phyloP scores from a whole-genome alignment of 345 rosid species.

The Eucalyptus regnans region DNA sequence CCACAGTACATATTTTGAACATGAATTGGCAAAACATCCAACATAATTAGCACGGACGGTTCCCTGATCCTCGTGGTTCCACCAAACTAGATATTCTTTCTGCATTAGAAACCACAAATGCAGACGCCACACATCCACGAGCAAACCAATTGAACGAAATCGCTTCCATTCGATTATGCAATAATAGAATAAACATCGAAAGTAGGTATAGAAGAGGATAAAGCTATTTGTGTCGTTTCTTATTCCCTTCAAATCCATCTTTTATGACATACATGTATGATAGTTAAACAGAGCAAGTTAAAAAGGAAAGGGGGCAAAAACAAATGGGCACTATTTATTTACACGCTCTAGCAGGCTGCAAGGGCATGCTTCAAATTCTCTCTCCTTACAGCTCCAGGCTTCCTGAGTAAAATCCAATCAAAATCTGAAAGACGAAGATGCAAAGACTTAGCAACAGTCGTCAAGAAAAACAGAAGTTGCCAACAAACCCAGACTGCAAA shows the following conservation, averaged over 20 bases:
- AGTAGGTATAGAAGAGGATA: not conserved
- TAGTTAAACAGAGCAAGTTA: conserved; percentile 2
- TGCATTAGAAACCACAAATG: not conserved
- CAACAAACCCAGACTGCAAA: not conserved
- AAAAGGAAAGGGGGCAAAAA: not conserved
- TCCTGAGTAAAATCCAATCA: not conserved
- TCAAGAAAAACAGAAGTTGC: not conserved
- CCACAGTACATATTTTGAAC: not conserved
- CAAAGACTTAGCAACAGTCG: not conserved
- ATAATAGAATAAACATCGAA: not conserved
- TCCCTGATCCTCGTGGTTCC: not conserved
- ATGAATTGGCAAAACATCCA: not conserved
- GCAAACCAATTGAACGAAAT: not conserved
- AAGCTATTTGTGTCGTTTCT: conserved; percentile 7
- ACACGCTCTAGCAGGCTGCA: conserved; percentile 20
- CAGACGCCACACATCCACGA: not conserved
- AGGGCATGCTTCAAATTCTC: not conserved
- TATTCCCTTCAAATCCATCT: conserved; percentile 2
- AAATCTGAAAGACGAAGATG: not conserved
- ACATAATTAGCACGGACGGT: not conserved
- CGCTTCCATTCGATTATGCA: not conserved
- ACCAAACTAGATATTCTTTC: not conserved
- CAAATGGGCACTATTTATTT: conserved; percentile 25
- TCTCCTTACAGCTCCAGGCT: not conserved
- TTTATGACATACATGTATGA: conserved; percentile 6